These are phyloP conservation scores for Trichosporon sp. DNA, from an alignment of 1,284 basidiomycete genomes.

Conservation along the genomic window DNA sequence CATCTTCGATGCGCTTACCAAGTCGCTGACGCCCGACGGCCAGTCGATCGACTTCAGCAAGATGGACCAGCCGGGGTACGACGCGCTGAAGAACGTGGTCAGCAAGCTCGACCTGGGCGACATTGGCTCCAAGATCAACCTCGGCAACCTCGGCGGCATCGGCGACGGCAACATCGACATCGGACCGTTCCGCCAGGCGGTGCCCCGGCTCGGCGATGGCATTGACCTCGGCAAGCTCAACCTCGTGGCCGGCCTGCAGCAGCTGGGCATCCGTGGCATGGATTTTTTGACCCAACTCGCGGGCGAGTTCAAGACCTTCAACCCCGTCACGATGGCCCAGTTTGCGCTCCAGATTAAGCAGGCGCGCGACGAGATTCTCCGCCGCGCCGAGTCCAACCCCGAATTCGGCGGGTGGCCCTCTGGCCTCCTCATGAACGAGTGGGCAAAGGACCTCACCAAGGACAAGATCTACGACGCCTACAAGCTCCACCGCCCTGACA, in stretches of 20 bases:
- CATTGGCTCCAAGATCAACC: background rate
- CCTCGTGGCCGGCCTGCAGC: background rate
- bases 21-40: background rate
- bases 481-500: background rate
- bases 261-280: background rate
- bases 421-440: slow-evolving; percentile 2
- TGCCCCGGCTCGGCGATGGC: background rate
- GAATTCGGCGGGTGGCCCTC: slow-evolving; percentile 10
- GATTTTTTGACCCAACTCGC: background rate
- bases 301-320: background rate
- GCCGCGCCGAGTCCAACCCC: slow-evolving; percentile 1
- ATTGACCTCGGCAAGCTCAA: background rate
- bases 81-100: background rate
- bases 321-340: background rate
- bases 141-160: background rate
- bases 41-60: background rate
- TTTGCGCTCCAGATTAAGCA: background rate
- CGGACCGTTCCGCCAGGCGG: background rate
- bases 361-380: background rate
- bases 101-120: background rate
- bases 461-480: slow-evolving; percentile 1
- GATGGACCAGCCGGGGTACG: background rate
- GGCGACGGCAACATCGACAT: background rate
- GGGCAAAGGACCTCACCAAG: background rate
- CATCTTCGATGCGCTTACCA: background rate